phyloP scores from a whole-genome alignment of 257 asterid genomes.

The Cordia subcordata region DNA sequence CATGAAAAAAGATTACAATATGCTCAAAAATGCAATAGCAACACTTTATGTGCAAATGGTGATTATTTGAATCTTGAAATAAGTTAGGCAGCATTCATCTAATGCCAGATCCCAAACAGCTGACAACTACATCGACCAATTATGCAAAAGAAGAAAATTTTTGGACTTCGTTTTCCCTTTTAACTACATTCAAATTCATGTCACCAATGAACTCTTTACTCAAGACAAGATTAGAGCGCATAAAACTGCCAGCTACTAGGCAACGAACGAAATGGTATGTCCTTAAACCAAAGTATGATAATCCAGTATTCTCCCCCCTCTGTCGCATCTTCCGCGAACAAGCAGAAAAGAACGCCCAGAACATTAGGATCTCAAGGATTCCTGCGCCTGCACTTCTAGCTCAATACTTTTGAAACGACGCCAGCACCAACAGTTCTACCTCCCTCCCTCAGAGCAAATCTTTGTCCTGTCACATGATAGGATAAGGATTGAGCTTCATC shows the following conservation, averaged over 20 bases:
- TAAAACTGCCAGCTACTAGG: background rate
- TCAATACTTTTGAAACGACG: conserved; percentile 82
- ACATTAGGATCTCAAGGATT: background rate
- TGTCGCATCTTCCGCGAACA: background rate
- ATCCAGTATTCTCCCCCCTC: background rate
- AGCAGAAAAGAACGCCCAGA: background rate
- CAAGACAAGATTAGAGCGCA: background rate
- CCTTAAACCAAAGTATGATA: background rate
- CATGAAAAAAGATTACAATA: no score
- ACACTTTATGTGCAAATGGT: no score
- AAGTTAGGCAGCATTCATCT: no score
- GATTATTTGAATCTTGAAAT: no score
- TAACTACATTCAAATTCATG: background rate
- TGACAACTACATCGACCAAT: background rate
- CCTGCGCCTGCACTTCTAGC: background rate
- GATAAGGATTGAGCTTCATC: background rate
- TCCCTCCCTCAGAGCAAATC: conserved; percentile 98
- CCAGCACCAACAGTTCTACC: conserved; percentile 99
- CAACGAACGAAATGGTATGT: background rate
- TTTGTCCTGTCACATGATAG: conserved; percentile 60
- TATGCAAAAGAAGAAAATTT: background rate
- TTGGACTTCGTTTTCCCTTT: background rate
- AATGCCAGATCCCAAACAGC: no score
- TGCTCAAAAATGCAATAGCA: no score
- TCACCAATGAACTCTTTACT: background rate